phyloP scores from a whole-genome alignment of 176 grass and related monocot species.

The Avena eriantha region DNA sequence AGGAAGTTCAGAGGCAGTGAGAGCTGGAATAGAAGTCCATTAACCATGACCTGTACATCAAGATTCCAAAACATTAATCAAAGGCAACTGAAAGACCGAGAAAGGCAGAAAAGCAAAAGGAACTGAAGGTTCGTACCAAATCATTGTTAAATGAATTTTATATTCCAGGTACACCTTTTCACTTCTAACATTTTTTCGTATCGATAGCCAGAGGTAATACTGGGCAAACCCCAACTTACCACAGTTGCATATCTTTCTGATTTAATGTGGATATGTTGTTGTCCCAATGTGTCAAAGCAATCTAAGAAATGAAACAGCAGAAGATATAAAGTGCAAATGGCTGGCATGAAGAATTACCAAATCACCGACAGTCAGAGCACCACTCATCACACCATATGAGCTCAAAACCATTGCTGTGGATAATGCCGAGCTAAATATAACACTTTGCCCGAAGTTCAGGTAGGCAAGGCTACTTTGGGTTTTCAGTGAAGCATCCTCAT shows the following conservation, averaged over 20 bases:
- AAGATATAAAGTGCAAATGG: slow-evolving; percentile 7
- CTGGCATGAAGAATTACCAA: slow-evolving; percentile 72
- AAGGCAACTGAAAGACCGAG: slow-evolving; percentile 18
- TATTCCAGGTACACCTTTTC: slow-evolving; percentile 24
- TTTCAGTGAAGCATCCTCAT: slow-evolving; percentile 90
- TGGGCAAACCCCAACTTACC: no score
- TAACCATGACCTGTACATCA: slow-evolving; percentile 89
- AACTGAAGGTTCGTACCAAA: slow-evolving; percentile 20
- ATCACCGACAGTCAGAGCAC: slow-evolving; percentile 95
- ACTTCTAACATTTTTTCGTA: slow-evolving; percentile 13
- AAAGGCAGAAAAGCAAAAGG: slow-evolving; percentile 17
- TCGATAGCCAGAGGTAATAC: not conserved
- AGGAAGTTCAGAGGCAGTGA: slow-evolving; percentile 97
- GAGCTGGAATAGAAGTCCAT: slow-evolving; percentile 98
- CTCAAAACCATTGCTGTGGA: slow-evolving; percentile 96
- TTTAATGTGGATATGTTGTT: not conserved
- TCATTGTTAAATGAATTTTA: slow-evolving; percentile 30
- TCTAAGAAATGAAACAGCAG: slow-evolving; percentile 21
- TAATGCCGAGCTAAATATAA: slow-evolving; percentile 95
- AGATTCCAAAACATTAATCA: slow-evolving; percentile 45
- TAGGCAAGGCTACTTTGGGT: slow-evolving; percentile 95
- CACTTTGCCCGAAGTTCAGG: slow-evolving; percentile 92
- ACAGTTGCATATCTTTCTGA: no score
- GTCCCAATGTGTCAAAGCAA: not conserved
- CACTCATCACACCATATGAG: slow-evolving; percentile 96